phyloP scores from a whole-genome alignment of 176 grass and related monocot genomes.

The Lolium rigidum region DNA sequence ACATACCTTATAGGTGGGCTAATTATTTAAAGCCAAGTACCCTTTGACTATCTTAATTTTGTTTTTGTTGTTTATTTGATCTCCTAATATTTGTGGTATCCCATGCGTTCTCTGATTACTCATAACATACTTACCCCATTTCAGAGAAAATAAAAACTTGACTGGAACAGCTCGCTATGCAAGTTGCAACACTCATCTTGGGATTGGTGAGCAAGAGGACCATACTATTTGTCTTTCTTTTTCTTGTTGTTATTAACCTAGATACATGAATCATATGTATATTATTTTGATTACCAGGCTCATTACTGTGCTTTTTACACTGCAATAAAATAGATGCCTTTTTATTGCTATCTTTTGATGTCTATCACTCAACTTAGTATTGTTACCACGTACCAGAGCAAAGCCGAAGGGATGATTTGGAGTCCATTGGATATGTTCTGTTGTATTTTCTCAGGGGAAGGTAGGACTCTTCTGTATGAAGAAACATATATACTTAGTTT shows the following conservation, averaged over 20 bases:
- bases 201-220: slow-evolving; percentile 56
- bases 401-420: slow-evolving; percentile 91
- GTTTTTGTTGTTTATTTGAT: not conserved
- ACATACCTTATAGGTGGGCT: slow-evolving; percentile 75
- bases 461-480: slow-evolving; percentile 45
- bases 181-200: slow-evolving; percentile 75
- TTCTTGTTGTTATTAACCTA: slow-evolving; percentile 9
- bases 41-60: not conserved
- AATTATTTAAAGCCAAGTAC: not conserved
- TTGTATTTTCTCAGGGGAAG: slow-evolving; percentile 88
- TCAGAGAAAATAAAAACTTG: slow-evolving; percentile 79
- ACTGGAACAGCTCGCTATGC: slow-evolving; percentile 82
- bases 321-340: not conserved
- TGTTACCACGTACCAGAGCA: slow-evolving; percentile 58
- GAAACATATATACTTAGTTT: not conserved
- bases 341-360: slow-evolving; percentile 1
- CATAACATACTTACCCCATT: not conserved
- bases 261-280: slow-evolving; percentile 31
- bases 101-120: not conserved
- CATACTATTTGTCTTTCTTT: slow-evolving; percentile 19
- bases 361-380: slow-evolving; percentile 35
- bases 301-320: not conserved
- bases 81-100: slow-evolving; percentile 3
- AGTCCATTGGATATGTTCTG: slow-evolving; percentile 88
- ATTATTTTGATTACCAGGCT: not conserved